Conservation (phyloP, 2,329 filamentous ascomycete species). For the Elsinoe perseae region DNA sequence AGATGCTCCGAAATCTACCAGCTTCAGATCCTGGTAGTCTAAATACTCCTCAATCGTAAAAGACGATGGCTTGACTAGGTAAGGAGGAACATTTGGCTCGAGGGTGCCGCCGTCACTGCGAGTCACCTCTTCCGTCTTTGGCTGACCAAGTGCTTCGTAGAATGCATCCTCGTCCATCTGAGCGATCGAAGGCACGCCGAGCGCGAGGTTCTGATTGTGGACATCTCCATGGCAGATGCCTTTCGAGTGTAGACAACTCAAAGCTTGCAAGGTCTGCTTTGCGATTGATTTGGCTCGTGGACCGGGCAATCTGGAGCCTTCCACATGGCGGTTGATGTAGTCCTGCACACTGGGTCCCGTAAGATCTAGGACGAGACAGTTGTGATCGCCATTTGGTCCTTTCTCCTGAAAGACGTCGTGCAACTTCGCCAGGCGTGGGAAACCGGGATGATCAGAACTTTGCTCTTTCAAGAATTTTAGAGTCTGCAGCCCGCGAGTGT, state of each 20-base stretch:
- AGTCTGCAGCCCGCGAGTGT: constrained; percentile 20
- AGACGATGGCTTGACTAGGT: constrained; percentile 21
- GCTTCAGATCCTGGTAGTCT: constrained; percentile 23
- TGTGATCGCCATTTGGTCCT: constrained; percentile 41
- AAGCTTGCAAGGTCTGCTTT: constrained; percentile 22
- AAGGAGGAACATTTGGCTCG: constrained; percentile 19
- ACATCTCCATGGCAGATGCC: constrained; percentile 28
- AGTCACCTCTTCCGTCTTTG: constrained; percentile 20
- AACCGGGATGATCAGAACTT: constrained; percentile 19
- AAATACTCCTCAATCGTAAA: constrained; percentile 13
- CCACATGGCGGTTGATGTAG: constrained; percentile 31
- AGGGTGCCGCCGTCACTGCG: constrained; percentile 23
- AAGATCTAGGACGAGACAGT: constrained; percentile 39
- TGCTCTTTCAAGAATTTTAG: constrained; percentile 18
- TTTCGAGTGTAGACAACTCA: constrained; percentile 23
- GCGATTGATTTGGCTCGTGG: constrained; percentile 28
- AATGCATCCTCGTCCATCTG: constrained; percentile 21
- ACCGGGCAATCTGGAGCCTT: constrained; percentile 35
- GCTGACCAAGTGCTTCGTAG: constrained; percentile 20
- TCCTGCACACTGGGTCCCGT: constrained; percentile 34
- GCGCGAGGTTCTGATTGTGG: constrained; percentile 25
- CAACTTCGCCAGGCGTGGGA: constrained; percentile 30
- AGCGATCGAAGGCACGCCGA: constrained; percentile 22
- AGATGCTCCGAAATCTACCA: constrained; percentile 36
- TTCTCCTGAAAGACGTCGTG: constrained; percentile 33